Base-by-base conservation (phyloP, 306 rosid species). In the Pueraria montana region DNA sequence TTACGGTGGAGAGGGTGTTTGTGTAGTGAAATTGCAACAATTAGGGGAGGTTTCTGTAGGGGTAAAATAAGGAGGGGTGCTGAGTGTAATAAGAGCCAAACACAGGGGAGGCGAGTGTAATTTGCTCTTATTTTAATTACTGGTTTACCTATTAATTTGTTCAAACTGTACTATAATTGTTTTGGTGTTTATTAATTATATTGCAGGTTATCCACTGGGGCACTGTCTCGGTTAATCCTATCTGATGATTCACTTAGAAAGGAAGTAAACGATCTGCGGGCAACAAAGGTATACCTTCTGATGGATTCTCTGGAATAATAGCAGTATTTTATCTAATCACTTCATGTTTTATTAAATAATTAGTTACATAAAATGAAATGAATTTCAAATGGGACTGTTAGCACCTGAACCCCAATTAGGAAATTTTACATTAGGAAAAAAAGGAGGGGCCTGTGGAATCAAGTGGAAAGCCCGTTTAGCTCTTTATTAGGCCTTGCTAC, bases 161-260 rank as follows among this genome's bases (percentile, higher is more conserved):
- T 52, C 42, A 50, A 49, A 63, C 30, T 52, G 24, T 78, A 72
- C 18, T 46, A n/a, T 68, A 71, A 53, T 48, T 42, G 48, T 21
- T 63, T 69, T 85, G 80, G 43, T 74, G 26, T 85, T 66, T 79
- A 17, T 30, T 52, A 65, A 66, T 18, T 32, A 74, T 74, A 26
- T 83, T 85, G 71, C 89, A 91, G 97, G 74, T 86, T 96, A 82
- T 92, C 94, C 68, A 96, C 98, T 0, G 99, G 99, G 72, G 97
- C 90, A 0, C 34, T 96, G 38, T 96, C 98, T 48, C 93, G 96
- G 64, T 84, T 93, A 87, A 91, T 96, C 83, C 89, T 94, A 62
- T 94, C 98, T 0, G 94, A 94, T 79, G 99, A 96, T 88, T 92
- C 94, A 78, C 97, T 94, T 83, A 89, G 98, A 76, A 86, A 87